phyloP scores from a whole-genome alignment of 331 rosid species.

The Dryas integrifolia region DNA sequence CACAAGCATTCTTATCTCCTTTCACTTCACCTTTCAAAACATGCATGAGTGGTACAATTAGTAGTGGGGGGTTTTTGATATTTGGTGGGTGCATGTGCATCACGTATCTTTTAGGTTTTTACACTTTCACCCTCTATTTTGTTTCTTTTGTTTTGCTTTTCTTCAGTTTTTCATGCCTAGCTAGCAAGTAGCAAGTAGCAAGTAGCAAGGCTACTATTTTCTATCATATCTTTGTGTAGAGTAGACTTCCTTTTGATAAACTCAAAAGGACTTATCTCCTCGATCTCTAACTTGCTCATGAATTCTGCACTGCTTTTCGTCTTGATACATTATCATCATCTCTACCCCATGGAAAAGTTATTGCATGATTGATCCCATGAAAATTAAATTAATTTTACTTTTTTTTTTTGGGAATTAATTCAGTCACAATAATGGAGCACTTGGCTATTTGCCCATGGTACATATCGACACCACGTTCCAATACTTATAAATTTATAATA shows the following conservation, averaged over 20 bases:
- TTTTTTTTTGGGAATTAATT: not conserved
- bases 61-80: no score
- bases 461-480: no score
- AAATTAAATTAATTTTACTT: not conserved
- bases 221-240: conserved; percentile 11
- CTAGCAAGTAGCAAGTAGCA: no score
- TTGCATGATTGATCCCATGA: conserved; percentile 27
- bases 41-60: conserved; percentile 8
- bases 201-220: not conserved
- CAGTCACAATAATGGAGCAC: not conserved
- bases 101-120: conserved; percentile 2
- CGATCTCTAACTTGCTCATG: not conserved
- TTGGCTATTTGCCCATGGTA: not conserved
- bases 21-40: conserved; percentile 7
- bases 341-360: not conserved
- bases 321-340: conserved; percentile 26
- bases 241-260: not conserved
- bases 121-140: not conserved
- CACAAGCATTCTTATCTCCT: not conserved
- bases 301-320: conserved; percentile 32
- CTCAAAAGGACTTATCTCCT: not conserved
- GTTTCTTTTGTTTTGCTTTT: not conserved
- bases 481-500: not conserved
- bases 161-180: not conserved
- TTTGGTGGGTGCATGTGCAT: conserved; percentile 8